Conservation (phyloP, 148 eudicot species). For the Fagopyrum esculentum region DNA sequence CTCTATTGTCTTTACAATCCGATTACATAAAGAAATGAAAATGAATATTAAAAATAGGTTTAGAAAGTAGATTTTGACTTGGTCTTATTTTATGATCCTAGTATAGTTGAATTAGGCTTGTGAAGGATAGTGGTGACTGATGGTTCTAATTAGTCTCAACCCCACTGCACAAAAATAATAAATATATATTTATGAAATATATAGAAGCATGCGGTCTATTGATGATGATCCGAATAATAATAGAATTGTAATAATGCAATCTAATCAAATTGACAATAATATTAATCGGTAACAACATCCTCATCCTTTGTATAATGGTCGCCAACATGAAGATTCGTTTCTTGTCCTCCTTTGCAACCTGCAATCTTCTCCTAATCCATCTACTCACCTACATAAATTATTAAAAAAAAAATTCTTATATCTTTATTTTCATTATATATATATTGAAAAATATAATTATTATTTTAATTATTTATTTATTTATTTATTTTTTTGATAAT, state of each 20-base stretch:
- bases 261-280: not conserved
- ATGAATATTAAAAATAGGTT: not conserved
- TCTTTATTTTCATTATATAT: not conserved
- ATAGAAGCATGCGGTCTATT: constrained; percentile 1
- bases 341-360: constrained; percentile 1
- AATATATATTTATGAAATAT: not conserved
- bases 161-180: not conserved
- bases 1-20: too few relatives aligned
- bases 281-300: not conserved
- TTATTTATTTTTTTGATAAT: too few relatives aligned
- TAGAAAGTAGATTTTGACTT: too few relatives aligned
- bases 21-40: not conserved
- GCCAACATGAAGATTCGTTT: not conserved
- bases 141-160: not conserved
- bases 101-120: not conserved
- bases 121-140: not conserved
- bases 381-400: not conserved
- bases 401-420: too few relatives aligned
- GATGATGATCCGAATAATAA: not conserved
- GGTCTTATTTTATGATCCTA: too few relatives aligned
- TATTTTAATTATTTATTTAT: too few relatives aligned
- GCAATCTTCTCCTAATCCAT: not conserved
- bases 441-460: too few relatives aligned
- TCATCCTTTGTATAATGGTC: not conserved
- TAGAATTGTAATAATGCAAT: constrained; percentile 5